phyloP scores from a whole-genome alignment of 1,139 yeast species.

The Magnusiomyces clavatus region DNA sequence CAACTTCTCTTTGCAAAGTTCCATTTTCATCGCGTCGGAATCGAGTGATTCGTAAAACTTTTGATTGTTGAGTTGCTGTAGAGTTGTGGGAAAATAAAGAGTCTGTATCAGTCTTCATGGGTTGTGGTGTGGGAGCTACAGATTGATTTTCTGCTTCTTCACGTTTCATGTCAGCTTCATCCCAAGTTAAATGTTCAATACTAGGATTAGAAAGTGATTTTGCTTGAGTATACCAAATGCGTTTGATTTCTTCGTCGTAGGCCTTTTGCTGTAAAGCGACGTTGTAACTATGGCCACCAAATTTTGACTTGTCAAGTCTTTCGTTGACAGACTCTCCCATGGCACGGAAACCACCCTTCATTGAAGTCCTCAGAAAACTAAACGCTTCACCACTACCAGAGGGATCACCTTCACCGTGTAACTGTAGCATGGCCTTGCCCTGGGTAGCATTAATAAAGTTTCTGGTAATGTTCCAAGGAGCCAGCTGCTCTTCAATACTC shows the following conservation, averaged over 20 bases:
- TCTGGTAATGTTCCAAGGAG: conserved; percentile 90
- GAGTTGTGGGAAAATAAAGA: conserved; percentile 30
- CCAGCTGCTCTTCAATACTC: conserved; percentile 73
- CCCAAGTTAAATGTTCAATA: conserved; percentile 27
- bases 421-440: conserved; percentile 92
- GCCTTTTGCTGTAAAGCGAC: conserved; percentile 87
- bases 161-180: conserved; percentile 31
- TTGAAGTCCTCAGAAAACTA: conserved; percentile 84
- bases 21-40: conserved; percentile 81
- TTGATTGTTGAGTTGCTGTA: conserved; percentile 24
- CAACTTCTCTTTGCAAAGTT: conserved; percentile 73
- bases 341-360: conserved; percentile 88
- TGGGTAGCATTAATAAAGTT: conserved; percentile 92
- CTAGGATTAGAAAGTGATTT: conserved; percentile 46
- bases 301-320: conserved; percentile 37
- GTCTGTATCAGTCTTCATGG: conserved; percentile 24
- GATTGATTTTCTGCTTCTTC: conserved; percentile 11
- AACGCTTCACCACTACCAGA: conserved; percentile 87
- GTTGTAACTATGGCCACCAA: conserved; percentile 62
- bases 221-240: conserved; percentile 88
- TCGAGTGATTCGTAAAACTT: conserved; percentile 68
- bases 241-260: conserved; percentile 81
- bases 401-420: conserved; percentile 96
- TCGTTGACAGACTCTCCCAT: conserved; percentile 43
- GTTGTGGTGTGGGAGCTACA: conserved; percentile 5